Conservation (phyloP, 1,284 basidiomycete genomes). For the Ceratobasidium sp. region DNA sequence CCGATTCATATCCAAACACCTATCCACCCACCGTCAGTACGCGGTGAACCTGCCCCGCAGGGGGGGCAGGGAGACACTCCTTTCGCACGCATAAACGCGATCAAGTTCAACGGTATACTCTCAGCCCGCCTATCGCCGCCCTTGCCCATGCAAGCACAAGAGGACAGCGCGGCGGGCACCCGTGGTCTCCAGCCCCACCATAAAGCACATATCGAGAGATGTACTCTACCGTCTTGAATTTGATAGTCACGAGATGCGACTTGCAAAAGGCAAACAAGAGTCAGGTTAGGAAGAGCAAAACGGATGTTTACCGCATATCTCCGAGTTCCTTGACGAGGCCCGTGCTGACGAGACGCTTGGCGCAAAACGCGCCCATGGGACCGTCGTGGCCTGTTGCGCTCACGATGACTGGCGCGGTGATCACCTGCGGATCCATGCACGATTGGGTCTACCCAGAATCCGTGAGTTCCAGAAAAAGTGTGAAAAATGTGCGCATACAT, state of each 20-base stretch:
- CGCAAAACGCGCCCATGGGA: slow-evolving; percentile 87
- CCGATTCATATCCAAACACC: slow-evolving; percentile 79
- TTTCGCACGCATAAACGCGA: slow-evolving; percentile 49
- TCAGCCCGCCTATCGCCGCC: slow-evolving; percentile 21
- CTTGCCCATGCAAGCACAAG: background rate
- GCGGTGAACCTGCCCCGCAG: slow-evolving; percentile 19
- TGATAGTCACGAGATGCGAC: background rate
- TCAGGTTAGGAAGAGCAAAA: background rate
- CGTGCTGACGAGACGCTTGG: slow-evolving; percentile 82
- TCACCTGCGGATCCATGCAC: slow-evolving; percentile 90
- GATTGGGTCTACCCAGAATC: slow-evolving; percentile 61
- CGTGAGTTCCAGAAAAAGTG: slow-evolving; percentile 7
- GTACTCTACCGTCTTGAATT: slow-evolving; percentile 52
- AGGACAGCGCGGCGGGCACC: slow-evolving; percentile 41
- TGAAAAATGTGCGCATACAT: slow-evolving; percentile 58
- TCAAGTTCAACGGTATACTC: slow-evolving; percentile 39
- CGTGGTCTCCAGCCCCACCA: slow-evolving; percentile 43
- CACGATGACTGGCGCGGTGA: slow-evolving; percentile 81
- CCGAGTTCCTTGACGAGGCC: slow-evolving; percentile 82
- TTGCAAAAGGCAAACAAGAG: slow-evolving; percentile 45
- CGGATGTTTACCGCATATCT: slow-evolving; percentile 71
- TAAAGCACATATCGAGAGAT: slow-evolving; percentile 49
- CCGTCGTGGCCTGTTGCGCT: slow-evolving; percentile 82
- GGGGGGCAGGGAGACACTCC: slow-evolving; percentile 45
- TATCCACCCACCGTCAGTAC: slow-evolving; percentile 12